Percentiles rank a stretch among this genome's conserved stretches.
Evolutionary conservation across 2,329 filamentous ascomycete species (phyloP).

Genomic region (Cordyceps farinosa): DNA sequence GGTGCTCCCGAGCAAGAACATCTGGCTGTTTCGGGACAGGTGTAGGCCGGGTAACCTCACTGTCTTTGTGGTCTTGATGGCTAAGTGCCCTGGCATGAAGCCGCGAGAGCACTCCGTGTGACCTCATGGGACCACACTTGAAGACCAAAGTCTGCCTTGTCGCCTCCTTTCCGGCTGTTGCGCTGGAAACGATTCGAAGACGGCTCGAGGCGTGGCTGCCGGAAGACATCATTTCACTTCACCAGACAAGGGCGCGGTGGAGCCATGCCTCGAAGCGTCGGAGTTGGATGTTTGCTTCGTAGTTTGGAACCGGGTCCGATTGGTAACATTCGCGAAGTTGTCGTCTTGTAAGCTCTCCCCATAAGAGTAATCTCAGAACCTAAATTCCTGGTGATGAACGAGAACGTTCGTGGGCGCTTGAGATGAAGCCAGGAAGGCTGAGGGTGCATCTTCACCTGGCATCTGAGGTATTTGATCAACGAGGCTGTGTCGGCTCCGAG

Average conservation of each 20-base stretch:
- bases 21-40: neutral
- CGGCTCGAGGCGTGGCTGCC: neutral
- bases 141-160: neutral
- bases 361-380: too few species aligned
- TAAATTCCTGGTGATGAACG: too few species aligned
- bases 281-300: neutral
- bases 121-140: neutral
- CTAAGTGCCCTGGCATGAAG: neutral
- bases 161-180: neutral
- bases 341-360: too few species aligned
- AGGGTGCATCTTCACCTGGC: too few species aligned
- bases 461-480: too few species aligned
- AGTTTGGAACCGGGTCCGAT: neutral
- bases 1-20: neutral
- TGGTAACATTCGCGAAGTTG: too few species aligned
- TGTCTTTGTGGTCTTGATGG: neutral
- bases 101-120: neutral
- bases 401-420: too few species aligned
- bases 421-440: too few species aligned
- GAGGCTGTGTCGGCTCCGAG: too few species aligned
- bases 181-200: neutral
- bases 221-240: neutral
- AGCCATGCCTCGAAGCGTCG: neutral
- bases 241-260: neutral
- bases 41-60: neutral